phyloP scores from a whole-genome alignment of 805 yeast genomes.

The Yarrowia sp. region DNA sequence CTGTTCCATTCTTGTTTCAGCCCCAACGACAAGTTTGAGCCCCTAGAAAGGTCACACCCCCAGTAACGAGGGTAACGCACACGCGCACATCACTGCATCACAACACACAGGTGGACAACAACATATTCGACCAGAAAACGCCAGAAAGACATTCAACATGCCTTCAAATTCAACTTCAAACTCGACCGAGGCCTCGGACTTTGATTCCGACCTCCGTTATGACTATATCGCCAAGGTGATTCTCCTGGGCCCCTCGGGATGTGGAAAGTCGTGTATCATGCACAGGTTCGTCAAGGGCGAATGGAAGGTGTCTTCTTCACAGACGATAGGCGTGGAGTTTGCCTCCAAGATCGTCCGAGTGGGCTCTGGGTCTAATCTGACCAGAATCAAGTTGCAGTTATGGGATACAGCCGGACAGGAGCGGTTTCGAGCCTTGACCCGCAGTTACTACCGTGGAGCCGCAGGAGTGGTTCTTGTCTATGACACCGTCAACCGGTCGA shows the following conservation, averaged over 20 bases:
- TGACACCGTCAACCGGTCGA: conserved; percentile 92
- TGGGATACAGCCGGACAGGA: conserved; percentile 99
- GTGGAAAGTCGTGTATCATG: conserved; percentile 47
- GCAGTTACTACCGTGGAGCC: conserved; percentile 94
- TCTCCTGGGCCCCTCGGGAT: conserved; percentile 47
- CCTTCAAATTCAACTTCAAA: conserved; percentile 16
- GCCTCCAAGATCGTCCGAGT: conserved; percentile 40
- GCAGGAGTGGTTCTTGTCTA: conserved; percentile 95
- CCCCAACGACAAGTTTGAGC: not conserved
- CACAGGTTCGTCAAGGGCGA: conserved; percentile 42
- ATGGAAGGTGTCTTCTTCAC: conserved; percentile 38
- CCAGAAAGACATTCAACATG: not conserved
- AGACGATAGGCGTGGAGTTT: conserved; percentile 43
- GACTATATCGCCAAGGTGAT: conserved; percentile 42
- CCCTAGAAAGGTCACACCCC: not conserved
- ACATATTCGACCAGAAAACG: not conserved
- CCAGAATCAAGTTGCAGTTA: conserved; percentile 85
- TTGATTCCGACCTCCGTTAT: conserved; percentile 29
- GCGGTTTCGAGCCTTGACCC: conserved; percentile 88
- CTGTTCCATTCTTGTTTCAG: not conserved
- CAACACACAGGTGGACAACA: not conserved
- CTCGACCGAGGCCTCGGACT: conserved; percentile 30
- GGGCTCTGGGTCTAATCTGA: conserved; percentile 70
- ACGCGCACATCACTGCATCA: not conserved
- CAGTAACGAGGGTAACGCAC: not conserved